Evolutionary conservation across 257 asterid genomes (phyloP), one percentile per base, ranked within the genome.

Genomic region (Oldenlandia corymbosa): DNA sequence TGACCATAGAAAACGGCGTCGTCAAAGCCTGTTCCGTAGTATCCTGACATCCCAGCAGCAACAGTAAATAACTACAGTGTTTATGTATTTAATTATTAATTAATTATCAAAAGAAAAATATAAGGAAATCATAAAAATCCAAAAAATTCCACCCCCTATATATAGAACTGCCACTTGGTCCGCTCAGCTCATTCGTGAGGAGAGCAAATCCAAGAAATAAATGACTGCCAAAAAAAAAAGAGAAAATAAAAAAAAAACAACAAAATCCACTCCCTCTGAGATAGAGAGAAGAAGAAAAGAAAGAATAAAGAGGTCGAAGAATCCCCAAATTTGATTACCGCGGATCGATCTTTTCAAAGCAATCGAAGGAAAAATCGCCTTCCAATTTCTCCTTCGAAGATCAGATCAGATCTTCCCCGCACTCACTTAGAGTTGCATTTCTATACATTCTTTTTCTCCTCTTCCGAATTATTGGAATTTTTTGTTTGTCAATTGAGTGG

Each of bases 301-400:
- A 52, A 60, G 50, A 43, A 37, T 24, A 45, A 45, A 36, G 34
- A 68, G 34, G 37, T 46, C 13, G 71, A 47, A 67, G n/a, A n/a
- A n/a, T n/a, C 58, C 64, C 45, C 64, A 68, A 43, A 66, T 80
- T 71, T 72, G 81, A 73, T 80, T 75, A 75, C 68, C 78, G 85
- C 84, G 79, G 87, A 86, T 84, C 80, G 87, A 86, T 84, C 80
- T 75, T 74, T 73, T 48, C 51, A 56, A 67, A 66, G 75, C 77
- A 20, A n/a, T n/a, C n/a, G n/a, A n/a, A n/a, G n/a, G 64, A 30
- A 28, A 60, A 18, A 47, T 48, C 20, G 47, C 8, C 59, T 41
- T 43, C 64, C 55, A 26, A 46, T 51, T 56, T 68, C 62, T 56
- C 21, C 61, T 31, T 32, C 61, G 61, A 56, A 56, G 90, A 81